phyloP scores from a whole-genome alignment of 2,329 filamentous ascomycete genomes.

The Cladosporium sp. region DNA sequence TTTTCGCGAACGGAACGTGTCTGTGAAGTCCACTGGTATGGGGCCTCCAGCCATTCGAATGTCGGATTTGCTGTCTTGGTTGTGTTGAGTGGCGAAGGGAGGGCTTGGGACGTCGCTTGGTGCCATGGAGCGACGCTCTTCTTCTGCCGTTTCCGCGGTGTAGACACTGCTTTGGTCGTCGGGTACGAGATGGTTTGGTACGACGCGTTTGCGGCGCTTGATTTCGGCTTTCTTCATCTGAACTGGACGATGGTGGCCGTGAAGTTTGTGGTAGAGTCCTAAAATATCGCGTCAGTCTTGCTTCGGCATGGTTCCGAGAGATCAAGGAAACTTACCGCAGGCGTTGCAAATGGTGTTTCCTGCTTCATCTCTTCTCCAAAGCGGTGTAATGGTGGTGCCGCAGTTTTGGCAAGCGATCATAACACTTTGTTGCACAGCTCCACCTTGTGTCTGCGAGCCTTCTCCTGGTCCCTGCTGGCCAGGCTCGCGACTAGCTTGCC shows the following conservation, averaged over 20 bases:
- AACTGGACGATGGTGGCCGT: slow-evolving; percentile 84
- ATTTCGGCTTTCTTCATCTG: slow-evolving; percentile 99
- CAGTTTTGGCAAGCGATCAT: slow-evolving; percentile 96
- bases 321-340: slow-evolving; percentile 63
- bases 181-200: slow-evolving; percentile 60
- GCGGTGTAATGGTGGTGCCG: slow-evolving; percentile 87
- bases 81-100: slow-evolving; percentile 4
- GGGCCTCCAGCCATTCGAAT: slow-evolving; percentile 17
- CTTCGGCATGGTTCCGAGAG: not conserved
- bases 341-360: slow-evolving; percentile 98
- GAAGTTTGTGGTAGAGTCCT: slow-evolving; percentile 95
- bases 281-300: slow-evolving; percentile 15
- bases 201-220: slow-evolving; percentile 89
- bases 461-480: slow-evolving; percentile 3
- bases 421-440: slow-evolving; percentile 42
- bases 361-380: slow-evolving; percentile 90
- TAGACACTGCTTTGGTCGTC: slow-evolving; percentile 16
- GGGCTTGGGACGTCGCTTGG: slow-evolving; percentile 1
- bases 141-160: slow-evolving; percentile 3
- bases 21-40: slow-evolving; percentile 33
- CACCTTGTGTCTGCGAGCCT: slow-evolving; percentile 1
- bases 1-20: slow-evolving; percentile 20
- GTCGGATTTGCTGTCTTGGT: slow-evolving; percentile 4
- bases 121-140: slow-evolving; percentile 7
- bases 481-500: slow-evolving; percentile 27